Conservation (phyloP, 2,329 filamentous ascomycete species). For the Phialophora chinensis region DNA sequence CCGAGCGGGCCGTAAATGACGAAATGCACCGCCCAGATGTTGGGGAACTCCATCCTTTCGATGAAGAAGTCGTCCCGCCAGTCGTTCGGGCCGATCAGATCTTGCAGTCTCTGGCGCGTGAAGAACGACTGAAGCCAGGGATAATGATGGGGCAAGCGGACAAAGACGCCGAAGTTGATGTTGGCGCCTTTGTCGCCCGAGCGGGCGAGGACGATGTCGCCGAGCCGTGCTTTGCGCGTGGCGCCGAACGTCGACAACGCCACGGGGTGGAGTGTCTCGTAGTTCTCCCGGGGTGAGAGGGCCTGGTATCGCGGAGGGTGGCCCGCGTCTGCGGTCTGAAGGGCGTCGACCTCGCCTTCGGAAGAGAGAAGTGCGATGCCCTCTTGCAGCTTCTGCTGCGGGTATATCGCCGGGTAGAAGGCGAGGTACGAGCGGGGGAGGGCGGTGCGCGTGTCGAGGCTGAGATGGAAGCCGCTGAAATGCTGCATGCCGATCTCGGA, state of each 20-base stretch:
- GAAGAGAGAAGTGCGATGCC: conserved; percentile 39
- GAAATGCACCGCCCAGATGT: conserved; percentile 57
- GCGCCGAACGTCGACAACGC: conserved; percentile 40
- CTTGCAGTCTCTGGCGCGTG: conserved; percentile 47
- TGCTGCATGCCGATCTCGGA: conserved; percentile 48
- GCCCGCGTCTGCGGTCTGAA: conserved; percentile 32
- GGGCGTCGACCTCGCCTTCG: conserved; percentile 37
- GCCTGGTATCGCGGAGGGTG: conserved; percentile 35
- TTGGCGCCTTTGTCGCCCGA: conserved; percentile 52
- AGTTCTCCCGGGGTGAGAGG: conserved; percentile 36
- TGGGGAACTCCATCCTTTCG: conserved; percentile 57
- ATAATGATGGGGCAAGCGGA: conserved; percentile 40
- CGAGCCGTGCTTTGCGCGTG: conserved; percentile 47
- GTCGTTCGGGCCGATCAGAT: conserved; percentile 51
- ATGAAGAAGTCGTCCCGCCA: conserved; percentile 52
- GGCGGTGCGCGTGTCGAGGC: conserved; percentile 51
- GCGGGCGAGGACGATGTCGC: conserved; percentile 53
- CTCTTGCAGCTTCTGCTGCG: conserved; percentile 43
- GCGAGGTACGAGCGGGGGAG: conserved; percentile 50
- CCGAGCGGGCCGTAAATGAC: conserved; percentile 57
- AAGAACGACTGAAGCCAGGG: conserved; percentile 51
- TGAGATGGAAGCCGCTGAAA: conserved; percentile 53
- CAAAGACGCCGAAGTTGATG: conserved; percentile 51
- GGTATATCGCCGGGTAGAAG: conserved; percentile 50
- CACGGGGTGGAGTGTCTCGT: conserved; percentile 22